phyloP scores from a whole-genome alignment of 495 filamentous ascomycete species.

The Hyaloscypha bicolor region DNA sequence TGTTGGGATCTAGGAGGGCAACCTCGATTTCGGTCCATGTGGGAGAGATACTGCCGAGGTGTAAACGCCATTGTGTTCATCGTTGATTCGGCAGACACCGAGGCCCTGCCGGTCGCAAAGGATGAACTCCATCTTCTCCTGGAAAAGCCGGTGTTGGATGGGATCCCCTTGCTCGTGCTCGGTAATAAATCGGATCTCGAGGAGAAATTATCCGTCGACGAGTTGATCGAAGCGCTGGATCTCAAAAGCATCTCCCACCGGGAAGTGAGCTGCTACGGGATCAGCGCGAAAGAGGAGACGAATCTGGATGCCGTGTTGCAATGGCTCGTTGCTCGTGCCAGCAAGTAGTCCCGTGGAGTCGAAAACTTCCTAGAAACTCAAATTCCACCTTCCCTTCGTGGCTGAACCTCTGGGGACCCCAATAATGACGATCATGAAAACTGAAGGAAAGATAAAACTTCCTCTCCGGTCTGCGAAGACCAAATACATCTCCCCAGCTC shows the following conservation, averaged over 20 bases:
- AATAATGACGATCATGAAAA: slow-evolving; percentile 39
- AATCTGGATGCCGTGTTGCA: slow-evolving; percentile 96
- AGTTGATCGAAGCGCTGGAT: slow-evolving; percentile 91
- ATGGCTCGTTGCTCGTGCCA: slow-evolving; percentile 91
- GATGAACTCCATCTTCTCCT: slow-evolving; percentile 92
- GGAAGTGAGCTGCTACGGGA: slow-evolving; percentile 98
- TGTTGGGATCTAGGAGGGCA: slow-evolving; percentile 99
- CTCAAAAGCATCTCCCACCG: slow-evolving; percentile 86
- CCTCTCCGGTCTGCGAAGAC: slow-evolving; percentile 27
- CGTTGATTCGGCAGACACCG: slow-evolving; percentile 84
- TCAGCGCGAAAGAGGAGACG: slow-evolving; percentile 97
- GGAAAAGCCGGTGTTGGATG: slow-evolving; percentile 79
- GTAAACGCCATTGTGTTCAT: slow-evolving; percentile 99
- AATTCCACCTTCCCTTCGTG: background rate
- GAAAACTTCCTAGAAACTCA: background rate
- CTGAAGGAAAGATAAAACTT: slow-evolving; percentile 37
- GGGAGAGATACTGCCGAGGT: slow-evolving; percentile 97
- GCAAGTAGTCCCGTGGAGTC: slow-evolving; percentile 44
- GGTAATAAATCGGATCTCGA: slow-evolving; percentile 97
- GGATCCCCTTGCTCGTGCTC: slow-evolving; percentile 92
- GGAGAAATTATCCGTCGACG: slow-evolving; percentile 85
- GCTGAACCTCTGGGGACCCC: slow-evolving; percentile 7
- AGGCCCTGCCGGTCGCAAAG: slow-evolving; percentile 80
- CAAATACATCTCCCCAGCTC: slow-evolving; percentile 32
- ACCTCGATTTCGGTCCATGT: slow-evolving; percentile 97